A percentile compares a stretch with the other conserved stretches of the same genome.
phyloP scores from a whole-genome alignment of 2,329 filamentous ascomycete species.

The Clonostachys byssicola region DNA sequence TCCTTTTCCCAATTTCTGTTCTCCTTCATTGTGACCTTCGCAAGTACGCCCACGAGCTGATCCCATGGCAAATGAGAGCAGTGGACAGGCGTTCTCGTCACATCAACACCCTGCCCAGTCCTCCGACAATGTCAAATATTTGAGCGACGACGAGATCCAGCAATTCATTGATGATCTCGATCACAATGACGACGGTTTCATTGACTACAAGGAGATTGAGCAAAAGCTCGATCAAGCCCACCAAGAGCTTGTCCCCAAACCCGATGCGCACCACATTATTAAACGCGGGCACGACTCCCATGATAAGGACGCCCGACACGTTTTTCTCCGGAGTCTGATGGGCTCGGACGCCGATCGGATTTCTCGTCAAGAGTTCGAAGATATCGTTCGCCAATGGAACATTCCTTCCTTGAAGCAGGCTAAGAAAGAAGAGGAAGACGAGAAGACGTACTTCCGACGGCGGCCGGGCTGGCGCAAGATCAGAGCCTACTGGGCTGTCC shows the following conservation, averaged over 20 bases:
- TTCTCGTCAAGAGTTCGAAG: slow-evolving; percentile 37
- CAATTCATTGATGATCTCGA: slow-evolving; percentile 49
- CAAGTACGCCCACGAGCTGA: too few relatives aligned
- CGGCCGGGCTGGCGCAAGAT: slow-evolving; percentile 38
- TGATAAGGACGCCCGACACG: slow-evolving; percentile 37
- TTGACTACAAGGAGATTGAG: slow-evolving; percentile 48
- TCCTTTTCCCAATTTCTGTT: too few relatives aligned
- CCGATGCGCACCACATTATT: slow-evolving; percentile 34
- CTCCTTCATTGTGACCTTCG: too few relatives aligned
- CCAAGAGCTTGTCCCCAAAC: slow-evolving; percentile 41
- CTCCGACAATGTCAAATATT: slow-evolving; percentile 19
- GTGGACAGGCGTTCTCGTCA: too few relatives aligned
- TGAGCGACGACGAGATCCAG: slow-evolving; percentile 43
- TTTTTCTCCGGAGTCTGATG: slow-evolving; percentile 46
- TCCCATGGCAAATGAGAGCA: too few relatives aligned
- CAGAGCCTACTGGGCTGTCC: slow-evolving; percentile 50
- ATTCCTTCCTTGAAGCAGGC: slow-evolving; percentile 42
- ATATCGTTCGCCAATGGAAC: slow-evolving; percentile 36
- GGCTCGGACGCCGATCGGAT: slow-evolving; percentile 34
- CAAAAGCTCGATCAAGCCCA: slow-evolving; percentile 47
- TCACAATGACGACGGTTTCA: slow-evolving; percentile 42
- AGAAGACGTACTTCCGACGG: slow-evolving; percentile 35
- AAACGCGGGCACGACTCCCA: slow-evolving; percentile 13
- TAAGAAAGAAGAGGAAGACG: slow-evolving; percentile 38
- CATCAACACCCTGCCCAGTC: slow-evolving; percentile 14